Evolutionary conservation across 1,284 basidiomycete genomes (phyloP), one percentile per base, ranked within the genome.

Genomic region (Tausonia pullulans): DNA sequence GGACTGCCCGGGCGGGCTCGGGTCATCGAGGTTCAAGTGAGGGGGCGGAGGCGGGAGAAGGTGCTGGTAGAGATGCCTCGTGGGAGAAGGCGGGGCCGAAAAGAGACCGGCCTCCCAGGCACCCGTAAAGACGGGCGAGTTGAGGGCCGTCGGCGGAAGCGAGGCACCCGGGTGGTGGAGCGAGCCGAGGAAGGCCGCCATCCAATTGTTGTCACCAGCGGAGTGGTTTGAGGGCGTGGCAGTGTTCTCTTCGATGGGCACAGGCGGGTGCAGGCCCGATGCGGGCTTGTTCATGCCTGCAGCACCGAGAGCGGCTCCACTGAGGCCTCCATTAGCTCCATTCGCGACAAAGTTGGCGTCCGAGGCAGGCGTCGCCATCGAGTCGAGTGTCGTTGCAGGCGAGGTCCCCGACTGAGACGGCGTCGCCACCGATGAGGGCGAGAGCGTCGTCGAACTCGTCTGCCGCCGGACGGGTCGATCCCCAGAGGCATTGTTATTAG

Each of bases 121-220:
- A 13, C 60, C 64, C 5, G 64, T 65, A 39, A 65, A 65, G 60
- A 65, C 60, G 11, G 64, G 64, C 39, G 60, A 61, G 50, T 65
- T 65, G 56, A 65, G 60, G 2, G 64, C 64, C 10, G 64, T 58
- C 39, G 64, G 64, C 16, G 64, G 64, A n/a, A 65, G 64, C 11
- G 64, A 65, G 7, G 64, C 64, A 6, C 55, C 58, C 16, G 64
- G 64, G 56, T 65, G 59, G 55, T 65, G 64, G 16, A 65, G 64
- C 11, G 64, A 65, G 14, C 53, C 64, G 14, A 65, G 60, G 60
- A 65, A 65, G 6, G 64, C 61, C 41, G 60, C 45, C 27, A 65
- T 57, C 64, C 64, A 65, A 13, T 53, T 58, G 39, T 44, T 55
- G 11, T 65, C 57, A 27, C 27, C 27, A 27, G 27, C 27, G 60